Evolutionary conservation across 257 asterid species (phyloP), one percentile per base, ranked within the genome.

Genomic region (Plectranthus barbatus): DNA sequence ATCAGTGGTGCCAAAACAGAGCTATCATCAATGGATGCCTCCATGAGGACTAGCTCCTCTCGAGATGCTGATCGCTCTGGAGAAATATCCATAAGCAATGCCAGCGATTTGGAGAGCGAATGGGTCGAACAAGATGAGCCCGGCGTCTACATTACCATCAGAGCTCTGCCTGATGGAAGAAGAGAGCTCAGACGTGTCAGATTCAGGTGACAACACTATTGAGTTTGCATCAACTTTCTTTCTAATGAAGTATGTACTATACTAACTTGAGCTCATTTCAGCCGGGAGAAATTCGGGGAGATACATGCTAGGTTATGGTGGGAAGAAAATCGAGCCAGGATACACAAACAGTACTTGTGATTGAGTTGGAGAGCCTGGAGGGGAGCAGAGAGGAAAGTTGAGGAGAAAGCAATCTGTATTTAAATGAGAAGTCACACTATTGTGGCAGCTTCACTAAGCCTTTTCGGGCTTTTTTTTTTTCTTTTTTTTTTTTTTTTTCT

Each of bases 71-170:
- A 91, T 71, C 82, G 80, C 39, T 83, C 90, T 9, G 90, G 90
- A 9, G 95, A 88, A 60, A 78, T 91, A 70, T 88, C 98, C 8
- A 83, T 92, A 31, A 92, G 97, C 79, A 86, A 92, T 73, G 98
- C 86, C 15, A 88, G 97, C 48, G 97, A 89, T 69, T 60, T 89
- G 64, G 99, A 90, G 63, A 83, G 68, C 1, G 99, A 93, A 52
- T 90, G 97, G 97, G 95, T 90, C 20, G 99, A 93, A 51, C 95
- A 93, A 71, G 99, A 93, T 17, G 97, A 90, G 62, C 86, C 95
- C 7, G 99, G 97, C 13, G 99, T 93, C 55, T 90, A 93, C 69
- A 87, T 93, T 67, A 93, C 99, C 20, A 85, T 93, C 75, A 73
- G 85, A 71, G 91, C 96, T 26, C 72, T 82, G 72, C 82, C 97